phyloP scores from a whole-genome alignment of 2,329 filamentous ascomycete genomes.

The Penicillium italicum region DNA sequence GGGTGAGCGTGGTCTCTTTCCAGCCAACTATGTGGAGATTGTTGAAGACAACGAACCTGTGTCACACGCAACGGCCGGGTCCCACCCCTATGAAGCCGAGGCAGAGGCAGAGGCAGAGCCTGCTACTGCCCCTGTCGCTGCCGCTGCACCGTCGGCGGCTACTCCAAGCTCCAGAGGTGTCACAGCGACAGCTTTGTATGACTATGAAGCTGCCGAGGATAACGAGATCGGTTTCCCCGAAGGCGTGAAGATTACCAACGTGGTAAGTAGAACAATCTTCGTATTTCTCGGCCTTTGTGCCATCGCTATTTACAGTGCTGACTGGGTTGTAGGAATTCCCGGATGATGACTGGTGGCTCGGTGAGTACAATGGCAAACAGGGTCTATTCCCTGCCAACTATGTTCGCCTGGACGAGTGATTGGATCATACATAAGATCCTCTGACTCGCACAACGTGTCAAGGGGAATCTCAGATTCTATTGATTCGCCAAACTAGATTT shows the following conservation, averaged over 20 bases:
- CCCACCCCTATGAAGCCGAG: constrained; percentile 30
- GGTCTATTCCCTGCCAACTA: constrained; percentile 72
- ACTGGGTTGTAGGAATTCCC: constrained; percentile 69
- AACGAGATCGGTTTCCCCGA: constrained; percentile 86
- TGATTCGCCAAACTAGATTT: not conserved
- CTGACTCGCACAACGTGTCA: not conserved
- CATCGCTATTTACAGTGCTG: constrained; percentile 20
- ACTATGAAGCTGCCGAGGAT: constrained; percentile 95
- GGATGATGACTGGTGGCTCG: constrained; percentile 98
- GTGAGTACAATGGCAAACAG: constrained; percentile 71
- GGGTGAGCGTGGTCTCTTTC: constrained; percentile 87
- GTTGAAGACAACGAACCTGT: constrained; percentile 56
- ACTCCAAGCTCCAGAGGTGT: constrained; percentile 44
- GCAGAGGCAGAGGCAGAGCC: constrained; percentile 25
- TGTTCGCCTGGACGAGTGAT: constrained; percentile 40
- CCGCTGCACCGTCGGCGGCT: constrained; percentile 38
- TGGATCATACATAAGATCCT: not conserved
- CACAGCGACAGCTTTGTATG: constrained; percentile 82
- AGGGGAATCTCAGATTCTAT: not conserved
- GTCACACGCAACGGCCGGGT: constrained; percentile 27
- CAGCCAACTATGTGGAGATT: constrained; percentile 93
- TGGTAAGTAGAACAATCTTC: constrained; percentile 55
- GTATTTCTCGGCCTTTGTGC: not conserved
- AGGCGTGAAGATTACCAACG: constrained; percentile 71
- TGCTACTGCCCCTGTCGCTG: constrained; percentile 37